Conservation (phyloP, 805 yeast species). For the Candida peoriensis region DNA sequence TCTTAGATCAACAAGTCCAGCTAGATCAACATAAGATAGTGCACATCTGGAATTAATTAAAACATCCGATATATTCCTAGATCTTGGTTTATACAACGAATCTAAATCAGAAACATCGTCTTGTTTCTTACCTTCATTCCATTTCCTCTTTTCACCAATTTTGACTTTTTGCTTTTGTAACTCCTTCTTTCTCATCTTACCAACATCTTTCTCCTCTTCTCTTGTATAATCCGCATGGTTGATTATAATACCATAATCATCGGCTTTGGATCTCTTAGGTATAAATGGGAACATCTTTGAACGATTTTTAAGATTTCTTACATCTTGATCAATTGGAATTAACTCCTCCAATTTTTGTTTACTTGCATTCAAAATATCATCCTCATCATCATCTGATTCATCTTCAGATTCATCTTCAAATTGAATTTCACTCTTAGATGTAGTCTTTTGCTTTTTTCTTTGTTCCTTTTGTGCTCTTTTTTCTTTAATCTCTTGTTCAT, state of each 20-base stretch:
- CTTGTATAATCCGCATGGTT: conserved; percentile 58
- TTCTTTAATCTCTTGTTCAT: conserved; percentile 39
- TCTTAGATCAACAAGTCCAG: conserved; percentile 80
- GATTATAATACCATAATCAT: conserved; percentile 84
- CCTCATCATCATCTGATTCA: conserved; percentile 26
- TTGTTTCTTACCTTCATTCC: conserved; percentile 36
- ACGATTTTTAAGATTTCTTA: conserved; percentile 23
- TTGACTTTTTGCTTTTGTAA: conserved; percentile 19
- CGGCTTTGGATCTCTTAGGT: conserved; percentile 54
- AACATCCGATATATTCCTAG: conserved; percentile 29
- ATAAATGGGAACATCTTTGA: conserved; percentile 73
- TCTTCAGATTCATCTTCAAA: conserved; percentile 25
- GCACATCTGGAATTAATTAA: conserved; percentile 60
- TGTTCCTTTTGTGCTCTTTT: conserved; percentile 37
- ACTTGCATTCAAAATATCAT: conserved; percentile 11
- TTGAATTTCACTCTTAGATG: conserved; percentile 22
- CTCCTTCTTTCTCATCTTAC: conserved; percentile 24
- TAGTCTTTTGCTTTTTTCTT: conserved; percentile 27
- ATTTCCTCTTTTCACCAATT: conserved; percentile 30
- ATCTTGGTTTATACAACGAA: conserved; percentile 47
- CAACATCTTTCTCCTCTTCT: conserved; percentile 40
- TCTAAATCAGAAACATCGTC: conserved; percentile 51
- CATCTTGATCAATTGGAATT: conserved; percentile 30
- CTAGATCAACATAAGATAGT: conserved; percentile 69
- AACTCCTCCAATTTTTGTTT: conserved; percentile 27